Percentiles rank a stretch among this genome's conserved stretches.
Conservation (phyloP, 768 basidiomycete genomes). For the Podaxis sp. region DNA sequence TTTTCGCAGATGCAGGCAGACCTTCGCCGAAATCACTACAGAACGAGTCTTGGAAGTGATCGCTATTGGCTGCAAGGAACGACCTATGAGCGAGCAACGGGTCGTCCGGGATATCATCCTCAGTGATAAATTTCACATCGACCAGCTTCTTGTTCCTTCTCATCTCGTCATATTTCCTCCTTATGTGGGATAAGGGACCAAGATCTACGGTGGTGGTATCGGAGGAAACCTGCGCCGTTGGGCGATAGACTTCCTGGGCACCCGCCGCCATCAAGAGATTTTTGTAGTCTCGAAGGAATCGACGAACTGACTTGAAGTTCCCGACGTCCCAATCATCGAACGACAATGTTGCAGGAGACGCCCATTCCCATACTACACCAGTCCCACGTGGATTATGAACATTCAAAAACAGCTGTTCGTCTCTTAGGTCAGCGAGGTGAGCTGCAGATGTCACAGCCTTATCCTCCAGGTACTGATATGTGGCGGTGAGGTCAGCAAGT, state of each 20-base stretch:
- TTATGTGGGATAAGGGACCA: background rate
- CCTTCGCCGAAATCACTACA: conserved; percentile 5
- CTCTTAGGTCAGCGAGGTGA: background rate
- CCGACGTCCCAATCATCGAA: conserved; percentile 11
- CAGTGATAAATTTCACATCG: conserved; percentile 7
- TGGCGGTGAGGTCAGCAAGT: conserved; percentile 1
- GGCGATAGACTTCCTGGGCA: conserved; percentile 10
- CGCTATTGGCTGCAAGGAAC: conserved; percentile 9
- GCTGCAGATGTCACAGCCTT: background rate
- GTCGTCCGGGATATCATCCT: background rate
- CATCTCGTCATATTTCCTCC: conserved; percentile 7
- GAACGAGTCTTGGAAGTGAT: conserved; percentile 6
- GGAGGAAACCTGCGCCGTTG: background rate
- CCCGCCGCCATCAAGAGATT: conserved; percentile 7
- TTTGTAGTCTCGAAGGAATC: conserved; percentile 5
- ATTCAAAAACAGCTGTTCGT: conserved; percentile 11
- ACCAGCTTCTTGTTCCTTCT: conserved; percentile 2
- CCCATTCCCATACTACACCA: conserved; percentile 7
- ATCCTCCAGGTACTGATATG: conserved; percentile 2
- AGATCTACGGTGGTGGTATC: background rate
- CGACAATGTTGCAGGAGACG: background rate
- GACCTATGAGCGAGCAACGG: conserved; percentile 9
- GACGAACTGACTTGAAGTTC: conserved; percentile 6
- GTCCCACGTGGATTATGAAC: conserved; percentile 4
- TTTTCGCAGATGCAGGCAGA: background rate